Conservation (phyloP, 352 stramenopile genomes). For the Globisporangium acanthophoron region DNA sequence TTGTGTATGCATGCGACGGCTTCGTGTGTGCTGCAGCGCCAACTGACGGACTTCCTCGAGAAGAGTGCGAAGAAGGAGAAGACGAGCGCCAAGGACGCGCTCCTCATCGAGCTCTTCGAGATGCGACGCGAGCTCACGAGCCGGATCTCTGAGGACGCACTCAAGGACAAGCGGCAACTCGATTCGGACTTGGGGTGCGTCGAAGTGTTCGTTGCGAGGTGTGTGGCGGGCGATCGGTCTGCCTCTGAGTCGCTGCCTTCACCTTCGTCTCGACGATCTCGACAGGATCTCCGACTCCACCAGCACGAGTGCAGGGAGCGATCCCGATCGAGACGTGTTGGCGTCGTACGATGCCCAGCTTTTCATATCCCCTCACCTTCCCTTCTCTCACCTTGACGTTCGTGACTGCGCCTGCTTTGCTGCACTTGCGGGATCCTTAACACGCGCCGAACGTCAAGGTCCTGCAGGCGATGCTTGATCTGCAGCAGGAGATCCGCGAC, state of each 20-base stretch:
- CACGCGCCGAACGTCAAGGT: conserved; percentile 37
- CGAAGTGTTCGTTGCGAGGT: not conserved
- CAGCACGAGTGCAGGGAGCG: not conserved
- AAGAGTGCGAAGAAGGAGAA: conserved; percentile 64
- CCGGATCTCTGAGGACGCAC: conserved; percentile 63
- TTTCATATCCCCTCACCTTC: conserved; percentile 45
- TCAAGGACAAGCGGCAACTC: conserved; percentile 57
- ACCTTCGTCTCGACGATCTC: not conserved
- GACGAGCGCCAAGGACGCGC: conserved; percentile 33
- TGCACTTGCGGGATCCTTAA: conserved; percentile 8
- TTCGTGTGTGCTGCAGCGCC: conserved; percentile 20
- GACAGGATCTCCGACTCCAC: conserved; percentile 9
- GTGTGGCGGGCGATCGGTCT: not conserved
- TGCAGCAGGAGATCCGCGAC: conserved; percentile 49
- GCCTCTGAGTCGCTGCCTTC: not conserved
- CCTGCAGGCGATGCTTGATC: conserved; percentile 35
- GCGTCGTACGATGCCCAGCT: conserved; percentile 66
- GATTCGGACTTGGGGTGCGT: conserved; percentile 52
- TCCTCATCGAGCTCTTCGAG: conserved; percentile 61
- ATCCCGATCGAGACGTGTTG: conserved; percentile 47
- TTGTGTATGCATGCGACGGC: not conserved
- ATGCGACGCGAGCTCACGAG: conserved; percentile 59
- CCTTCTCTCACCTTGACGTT: not conserved
- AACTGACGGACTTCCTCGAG: conserved; percentile 54
- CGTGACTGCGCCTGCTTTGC: not conserved